These are phyloP conservation scores for Casuarina equisetifolia DNA, from an alignment of 306 rosid species.

Conservation along the genomic window DNA sequence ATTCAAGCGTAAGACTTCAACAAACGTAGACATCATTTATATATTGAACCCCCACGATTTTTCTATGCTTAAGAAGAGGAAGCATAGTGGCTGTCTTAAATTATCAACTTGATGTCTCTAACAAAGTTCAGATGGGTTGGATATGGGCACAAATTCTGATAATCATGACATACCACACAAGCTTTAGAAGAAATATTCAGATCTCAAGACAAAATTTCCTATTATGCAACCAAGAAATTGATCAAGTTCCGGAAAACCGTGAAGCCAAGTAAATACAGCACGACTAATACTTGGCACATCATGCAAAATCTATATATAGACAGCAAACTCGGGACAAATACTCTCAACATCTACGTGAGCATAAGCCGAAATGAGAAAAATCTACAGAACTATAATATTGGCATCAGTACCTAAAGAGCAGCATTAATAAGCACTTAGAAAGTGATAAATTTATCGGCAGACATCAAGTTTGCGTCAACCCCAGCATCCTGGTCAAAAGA, in stretches of 20 bases:
- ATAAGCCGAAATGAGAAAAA: constrained; percentile 22
- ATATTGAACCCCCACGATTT: no score
- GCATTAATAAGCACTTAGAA: constrained; percentile 19
- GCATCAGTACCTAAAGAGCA: constrained; percentile 7
- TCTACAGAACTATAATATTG: constrained; percentile 22
- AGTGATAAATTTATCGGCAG: constrained; percentile 42
- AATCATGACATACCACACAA: neutral
- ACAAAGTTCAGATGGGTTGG: neutral
- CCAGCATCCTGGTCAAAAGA: constrained; percentile 41
- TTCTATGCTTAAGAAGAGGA: no score
- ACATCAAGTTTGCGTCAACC: constrained; percentile 41
- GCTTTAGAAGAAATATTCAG: neutral
- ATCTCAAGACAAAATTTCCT: neutral
- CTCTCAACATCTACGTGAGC: neutral
- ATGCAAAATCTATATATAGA: neutral
- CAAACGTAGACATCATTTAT: no score
- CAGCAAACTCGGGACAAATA: constrained; percentile 6
- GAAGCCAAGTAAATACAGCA: neutral
- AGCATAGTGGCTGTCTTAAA: no score
- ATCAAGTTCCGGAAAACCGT: neutral
- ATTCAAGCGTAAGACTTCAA: no score
- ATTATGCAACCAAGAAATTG: no score
- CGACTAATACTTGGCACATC: neutral
- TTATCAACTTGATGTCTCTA: no score
- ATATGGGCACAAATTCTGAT: neutral